Base-by-base conservation (phyloP, 2,329 filamentous ascomycete genomes). In the Aspergillus versicolor region DNA sequence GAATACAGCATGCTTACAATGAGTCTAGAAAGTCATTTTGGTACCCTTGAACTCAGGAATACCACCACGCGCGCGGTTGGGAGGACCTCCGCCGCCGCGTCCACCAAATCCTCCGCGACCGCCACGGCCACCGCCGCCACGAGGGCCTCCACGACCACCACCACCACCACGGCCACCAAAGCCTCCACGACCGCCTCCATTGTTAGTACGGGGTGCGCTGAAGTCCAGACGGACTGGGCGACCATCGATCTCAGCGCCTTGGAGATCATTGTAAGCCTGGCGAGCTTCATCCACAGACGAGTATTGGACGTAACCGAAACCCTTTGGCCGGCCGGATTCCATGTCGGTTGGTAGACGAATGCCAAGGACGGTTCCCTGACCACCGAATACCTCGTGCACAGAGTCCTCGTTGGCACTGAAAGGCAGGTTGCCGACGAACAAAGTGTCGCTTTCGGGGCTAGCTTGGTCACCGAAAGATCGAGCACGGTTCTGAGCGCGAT, bases 281-380 rank as follows among this genome's bases (percentile, higher is more conserved):
- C 88, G 90, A 68, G 92, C 91, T 68, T 96, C 92, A 27, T 96
- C 91, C 61, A 94, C 75, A 17, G 88, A 89, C 66, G 80, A 79
- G 82, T 93, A 96, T 71, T 88, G 88, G 62, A 96, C 88, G 73
- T 97, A 97, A 54, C 91, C 92, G 76, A 95, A 96, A 57, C 92
- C 92, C 87, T 96, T 96, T 72, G 88, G 87, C 67, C 87, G 85
- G 63, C 91, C 92, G 61, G 86, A 86, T 60, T 96, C 91, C 81
- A 81, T 86, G 74, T 97, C 91, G 58, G 92, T 96, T 51, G 92
- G 92, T 61, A 97, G 87, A 71, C 92, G 89, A 68, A 96, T 86
- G 72, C 89, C 89, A 70, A 88, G 84, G 72, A 94, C 85, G 71
- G 81, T 82, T 64, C 86, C 85, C 67, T 87, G 83, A 65, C 88